These are phyloP conservation scores for Lophium mytilinum DNA, from an alignment of 495 filamentous ascomycete species.

Conservation along the genomic window DNA sequence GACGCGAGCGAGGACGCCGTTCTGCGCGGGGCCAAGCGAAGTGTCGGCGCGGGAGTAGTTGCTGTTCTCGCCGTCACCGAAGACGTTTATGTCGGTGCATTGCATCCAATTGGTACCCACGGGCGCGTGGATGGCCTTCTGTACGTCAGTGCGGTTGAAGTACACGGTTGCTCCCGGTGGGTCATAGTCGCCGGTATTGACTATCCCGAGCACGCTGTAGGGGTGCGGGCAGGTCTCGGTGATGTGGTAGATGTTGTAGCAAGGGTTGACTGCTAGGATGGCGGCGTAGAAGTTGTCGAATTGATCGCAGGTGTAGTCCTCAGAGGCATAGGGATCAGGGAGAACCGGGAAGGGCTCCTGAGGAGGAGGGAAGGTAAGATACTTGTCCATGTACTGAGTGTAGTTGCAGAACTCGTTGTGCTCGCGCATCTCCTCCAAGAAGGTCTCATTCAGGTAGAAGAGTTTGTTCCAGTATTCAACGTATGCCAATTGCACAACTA, in stretches of 20 bases:
- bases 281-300: constrained; percentile 52
- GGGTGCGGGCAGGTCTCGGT: constrained; percentile 64
- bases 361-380: constrained; percentile 61
- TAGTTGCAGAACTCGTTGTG: constrained; percentile 56
- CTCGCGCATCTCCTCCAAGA: constrained; percentile 48
- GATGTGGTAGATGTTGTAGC: constrained; percentile 74
- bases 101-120: constrained; percentile 47
- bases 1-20: constrained; percentile 21
- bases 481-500: constrained; percentile 53
- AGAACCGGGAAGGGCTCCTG: constrained; percentile 43
- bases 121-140: constrained; percentile 50
- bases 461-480: constrained; percentile 54
- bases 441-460: constrained; percentile 60
- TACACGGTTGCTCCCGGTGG: constrained; percentile 49
- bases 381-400: constrained; percentile 49
- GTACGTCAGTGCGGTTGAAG: constrained; percentile 72
- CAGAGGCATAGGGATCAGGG: constrained; percentile 25
- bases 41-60: background rate
- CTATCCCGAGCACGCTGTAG: constrained; percentile 69
- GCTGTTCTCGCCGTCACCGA: constrained; percentile 35
- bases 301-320: constrained; percentile 41
- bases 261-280: constrained; percentile 57
- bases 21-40: constrained; percentile 10
- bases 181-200: constrained; percentile 40
- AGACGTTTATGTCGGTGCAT: constrained; percentile 49